These are phyloP conservation scores for Zygosaccharomyces siamensis DNA, from an alignment of 805 yeast species.

Conservation along the genomic window DNA sequence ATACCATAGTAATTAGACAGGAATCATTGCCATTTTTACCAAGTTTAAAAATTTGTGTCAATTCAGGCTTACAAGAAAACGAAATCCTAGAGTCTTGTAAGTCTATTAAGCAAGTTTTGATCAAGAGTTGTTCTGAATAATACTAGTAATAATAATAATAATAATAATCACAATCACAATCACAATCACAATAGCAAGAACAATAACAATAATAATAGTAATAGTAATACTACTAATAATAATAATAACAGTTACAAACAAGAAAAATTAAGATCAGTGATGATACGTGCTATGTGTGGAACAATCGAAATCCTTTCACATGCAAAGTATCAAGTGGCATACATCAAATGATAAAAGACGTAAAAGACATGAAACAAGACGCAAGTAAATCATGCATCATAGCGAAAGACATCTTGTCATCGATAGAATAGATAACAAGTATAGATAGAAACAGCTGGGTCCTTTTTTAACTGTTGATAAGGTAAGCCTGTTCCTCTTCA, in stretches of 20 bases:
- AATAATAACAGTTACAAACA: too few relatives aligned
- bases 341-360: background rate
- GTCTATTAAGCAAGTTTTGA: background rate
- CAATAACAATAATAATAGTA: background rate
- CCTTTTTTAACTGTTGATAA: too few relatives aligned
- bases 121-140: constrained; percentile 2
- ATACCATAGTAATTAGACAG: constrained; percentile 59
- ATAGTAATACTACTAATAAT: too few relatives aligned
- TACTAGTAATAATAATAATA: background rate
- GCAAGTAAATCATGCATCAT: too few relatives aligned
- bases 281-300: background rate
- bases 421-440: too few relatives aligned
- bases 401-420: too few relatives aligned
- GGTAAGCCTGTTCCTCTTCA: too few relatives aligned
- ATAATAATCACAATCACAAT: background rate
- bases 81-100: constrained; percentile 25
- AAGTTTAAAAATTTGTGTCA: constrained; percentile 49
- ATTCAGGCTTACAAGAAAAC: constrained; percentile 40
- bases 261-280: background rate
- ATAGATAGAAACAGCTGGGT: too few relatives aligned
- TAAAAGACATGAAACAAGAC: too few relatives aligned
- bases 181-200: background rate
- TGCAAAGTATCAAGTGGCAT: too few relatives aligned
- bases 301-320: too few relatives aligned
- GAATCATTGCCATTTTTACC: constrained; percentile 70